Conservation (phyloP, 2,329 filamentous ascomycete species). For the Xylaria sp. region DNA sequence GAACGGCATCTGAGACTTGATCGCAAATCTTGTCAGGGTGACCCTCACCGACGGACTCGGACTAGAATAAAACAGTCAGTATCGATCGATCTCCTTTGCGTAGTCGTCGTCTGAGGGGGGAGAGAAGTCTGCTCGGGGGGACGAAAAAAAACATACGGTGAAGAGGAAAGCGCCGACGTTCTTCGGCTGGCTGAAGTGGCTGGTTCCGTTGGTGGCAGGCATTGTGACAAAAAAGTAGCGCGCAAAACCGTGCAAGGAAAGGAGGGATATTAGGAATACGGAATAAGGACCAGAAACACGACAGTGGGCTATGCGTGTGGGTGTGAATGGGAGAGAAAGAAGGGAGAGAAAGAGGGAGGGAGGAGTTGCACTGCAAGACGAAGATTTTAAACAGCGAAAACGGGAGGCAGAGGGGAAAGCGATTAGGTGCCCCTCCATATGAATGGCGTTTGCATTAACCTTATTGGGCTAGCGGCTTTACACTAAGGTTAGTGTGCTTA, state of each 20-base stretch:
- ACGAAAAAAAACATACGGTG: slow-evolving; percentile 51
- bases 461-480: neutral
- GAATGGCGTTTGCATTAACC: slow-evolving; percentile 15
- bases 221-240: slow-evolving; percentile 44
- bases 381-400: slow-evolving; percentile 20
- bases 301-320: slow-evolving; percentile 4
- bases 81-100: neutral
- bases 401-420: slow-evolving; percentile 12
- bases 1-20: slow-evolving; percentile 96
- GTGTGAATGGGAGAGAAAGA: slow-evolving; percentile 9
- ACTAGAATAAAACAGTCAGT: slow-evolving; percentile 42
- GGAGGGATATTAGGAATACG: slow-evolving; percentile 14
- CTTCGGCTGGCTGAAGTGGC: slow-evolving; percentile 40
- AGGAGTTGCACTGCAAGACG: slow-evolving; percentile 7
- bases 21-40: slow-evolving; percentile 98
- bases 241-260: slow-evolving; percentile 17
- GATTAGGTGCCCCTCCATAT: slow-evolving; percentile 19
- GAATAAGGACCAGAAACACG: slow-evolving; percentile 4
- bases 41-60: slow-evolving; percentile 83
- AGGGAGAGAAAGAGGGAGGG: slow-evolving; percentile 1
- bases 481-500: neutral
- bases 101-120: no score
- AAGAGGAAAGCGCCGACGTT: slow-evolving; percentile 74
- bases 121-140: no score
- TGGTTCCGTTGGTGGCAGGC: slow-evolving; percentile 49